A percentile compares a stretch with the other conserved stretches of the same genome.
These are phyloP conservation scores for Flaveria ramosissima DNA, from an alignment of 129 eudicot genomes.

Conservation along the genomic window DNA sequence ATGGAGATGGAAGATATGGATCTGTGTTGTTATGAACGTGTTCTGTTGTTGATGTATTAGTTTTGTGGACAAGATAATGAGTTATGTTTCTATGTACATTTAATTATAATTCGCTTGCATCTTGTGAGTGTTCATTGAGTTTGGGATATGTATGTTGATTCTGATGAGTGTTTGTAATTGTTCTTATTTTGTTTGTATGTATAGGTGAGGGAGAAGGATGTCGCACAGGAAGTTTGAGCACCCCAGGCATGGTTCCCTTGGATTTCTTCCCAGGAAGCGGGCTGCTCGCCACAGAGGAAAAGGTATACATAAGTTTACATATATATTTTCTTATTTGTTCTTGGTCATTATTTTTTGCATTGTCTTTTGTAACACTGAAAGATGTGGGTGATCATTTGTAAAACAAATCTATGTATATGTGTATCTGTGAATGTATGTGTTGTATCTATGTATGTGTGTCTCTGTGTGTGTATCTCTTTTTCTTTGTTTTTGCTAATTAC, in stretches of 20 bases:
- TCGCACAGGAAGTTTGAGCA: slow-evolving; percentile 72
- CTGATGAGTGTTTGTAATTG: neutral
- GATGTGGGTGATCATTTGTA: neutral
- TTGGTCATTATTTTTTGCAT: neutral
- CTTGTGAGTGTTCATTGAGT: too few species aligned
- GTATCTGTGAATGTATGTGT: too few species aligned
- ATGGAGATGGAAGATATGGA: neutral
- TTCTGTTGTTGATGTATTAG: neutral
- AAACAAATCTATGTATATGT: neutral
- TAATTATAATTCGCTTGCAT: neutral
- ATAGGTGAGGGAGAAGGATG: slow-evolving; percentile 31
- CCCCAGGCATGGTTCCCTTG: slow-evolving; percentile 50
- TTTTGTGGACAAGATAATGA: neutral
- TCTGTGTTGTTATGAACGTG: neutral
- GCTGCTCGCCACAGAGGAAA: slow-evolving; percentile 67
- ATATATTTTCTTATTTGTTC: too few species aligned
- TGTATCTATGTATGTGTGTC: too few species aligned
- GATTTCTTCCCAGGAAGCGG: slow-evolving; percentile 64
- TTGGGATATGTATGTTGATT: neutral
- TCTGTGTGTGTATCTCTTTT: too few species aligned
- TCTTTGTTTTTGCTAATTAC: neutral
- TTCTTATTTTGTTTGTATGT: neutral
- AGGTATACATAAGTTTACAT: slow-evolving; percentile 20
- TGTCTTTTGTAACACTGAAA: neutral
- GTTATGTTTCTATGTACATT: neutral